Percentiles rank a stretch among this genome's conserved stretches.
phyloP scores from a whole-genome alignment of 495 filamentous ascomycete genomes.

The Chaetomium tenue region DNA sequence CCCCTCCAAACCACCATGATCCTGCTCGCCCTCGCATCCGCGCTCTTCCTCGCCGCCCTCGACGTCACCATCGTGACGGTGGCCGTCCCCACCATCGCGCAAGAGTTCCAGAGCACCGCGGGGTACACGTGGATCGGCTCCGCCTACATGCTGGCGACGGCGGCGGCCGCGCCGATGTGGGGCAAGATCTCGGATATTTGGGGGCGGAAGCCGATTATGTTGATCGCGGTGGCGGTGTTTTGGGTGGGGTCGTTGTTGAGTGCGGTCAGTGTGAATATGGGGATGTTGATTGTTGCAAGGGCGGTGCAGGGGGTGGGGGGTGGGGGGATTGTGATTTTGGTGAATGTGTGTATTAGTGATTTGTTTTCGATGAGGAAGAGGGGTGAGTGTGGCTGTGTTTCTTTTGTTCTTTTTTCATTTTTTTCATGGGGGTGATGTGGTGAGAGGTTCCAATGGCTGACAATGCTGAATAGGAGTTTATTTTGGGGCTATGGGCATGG shows the following conservation, averaged over 20 bases:
- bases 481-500: conserved; percentile 49
- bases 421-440: too few relatives aligned
- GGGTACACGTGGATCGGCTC: conserved; percentile 79
- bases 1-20: conserved; percentile 39
- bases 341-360: conserved; percentile 80
- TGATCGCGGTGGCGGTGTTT: conserved; percentile 71
- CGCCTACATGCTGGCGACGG: conserved; percentile 66
- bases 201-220: conserved; percentile 76
- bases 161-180: conserved; percentile 70
- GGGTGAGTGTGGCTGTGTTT: conserved; percentile 35
- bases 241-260: conserved; percentile 72
- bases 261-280: conserved; percentile 63
- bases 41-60: conserved; percentile 56
- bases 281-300: conserved; percentile 72
- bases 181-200: conserved; percentile 85
- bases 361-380: conserved; percentile 69
- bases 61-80: conserved; percentile 42
- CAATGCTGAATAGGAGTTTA: conserved; percentile 49
- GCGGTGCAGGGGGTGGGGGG: conserved; percentile 82
- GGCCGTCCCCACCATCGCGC: conserved; percentile 58
- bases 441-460: background rate
- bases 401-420: background rate
- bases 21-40: conserved; percentile 46
- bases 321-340: conserved; percentile 75
- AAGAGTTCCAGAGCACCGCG: conserved; percentile 58